Evolutionary conservation across 371 early-diverging fungal species (phyloP).

Genomic region (Chytridium lagenaria): DNA sequence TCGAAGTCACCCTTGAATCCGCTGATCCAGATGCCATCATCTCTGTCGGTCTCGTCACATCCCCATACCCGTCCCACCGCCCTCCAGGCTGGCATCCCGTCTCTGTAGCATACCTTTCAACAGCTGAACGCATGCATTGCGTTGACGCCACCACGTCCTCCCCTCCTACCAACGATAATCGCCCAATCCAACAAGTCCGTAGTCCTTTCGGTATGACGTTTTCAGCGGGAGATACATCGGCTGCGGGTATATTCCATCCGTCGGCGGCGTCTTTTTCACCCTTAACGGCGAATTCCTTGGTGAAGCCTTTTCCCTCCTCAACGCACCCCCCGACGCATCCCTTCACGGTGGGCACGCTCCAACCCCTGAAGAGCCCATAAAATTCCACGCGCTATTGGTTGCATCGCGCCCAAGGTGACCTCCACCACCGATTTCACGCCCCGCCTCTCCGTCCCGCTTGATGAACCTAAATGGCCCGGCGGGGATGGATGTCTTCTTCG

Average conservation of each 20-base stretch:
- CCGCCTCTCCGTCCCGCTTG: neutral
- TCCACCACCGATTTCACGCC: too few species aligned
- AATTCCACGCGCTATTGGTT: conserved; percentile 21
- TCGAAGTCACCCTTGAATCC: neutral
- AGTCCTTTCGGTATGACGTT: conserved; percentile 8
- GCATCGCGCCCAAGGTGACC: conserved; percentile 3
- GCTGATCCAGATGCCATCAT: conserved; percentile 5
- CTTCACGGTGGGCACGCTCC: neutral
- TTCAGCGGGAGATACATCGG: conserved; percentile 15
- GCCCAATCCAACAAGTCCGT: neutral
- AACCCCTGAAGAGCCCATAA: neutral
- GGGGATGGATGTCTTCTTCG: neutral
- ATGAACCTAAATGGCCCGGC: neutral
- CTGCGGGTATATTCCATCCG: conserved; percentile 21
- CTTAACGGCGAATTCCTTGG: conserved; percentile 27
- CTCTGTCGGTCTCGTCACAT: neutral
- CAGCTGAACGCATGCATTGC: conserved; percentile 10
- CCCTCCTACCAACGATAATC: too few species aligned
- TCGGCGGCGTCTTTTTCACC: conserved; percentile 24
- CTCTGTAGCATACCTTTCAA: conserved; percentile 6
- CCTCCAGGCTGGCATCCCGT: conserved; percentile 5
- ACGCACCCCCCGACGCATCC: neutral
- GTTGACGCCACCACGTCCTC: too few species aligned
- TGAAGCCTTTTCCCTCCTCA: conserved; percentile 15
- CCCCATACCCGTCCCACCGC: neutral